A percentile compares a stretch with the other conserved stretches of the same genome.
Conservation (phyloP, 176 grass and related monocot genomes). For the Oryza longistaminata region DNA sequence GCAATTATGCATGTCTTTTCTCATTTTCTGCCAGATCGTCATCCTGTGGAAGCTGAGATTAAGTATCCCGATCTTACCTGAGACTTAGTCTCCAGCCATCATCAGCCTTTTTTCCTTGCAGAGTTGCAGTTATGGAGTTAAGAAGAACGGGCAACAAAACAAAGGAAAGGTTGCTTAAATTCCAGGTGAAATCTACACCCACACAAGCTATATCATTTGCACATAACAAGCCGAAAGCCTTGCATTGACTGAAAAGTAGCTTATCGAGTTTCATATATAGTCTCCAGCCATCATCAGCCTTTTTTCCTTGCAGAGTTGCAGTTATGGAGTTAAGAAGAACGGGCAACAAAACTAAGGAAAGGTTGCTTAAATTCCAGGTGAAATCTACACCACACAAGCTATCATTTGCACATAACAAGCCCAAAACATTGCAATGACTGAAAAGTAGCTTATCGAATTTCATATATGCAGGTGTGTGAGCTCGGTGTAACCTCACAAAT, state of each 20-base stretch:
- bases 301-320: background rate
- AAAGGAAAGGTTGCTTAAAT: background rate
- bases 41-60: background rate
- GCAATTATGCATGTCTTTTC: background rate
- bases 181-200: background rate
- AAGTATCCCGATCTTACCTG: conserved; percentile 1
- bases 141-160: background rate
- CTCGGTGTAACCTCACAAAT: background rate
- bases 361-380: background rate
- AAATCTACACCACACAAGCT: background rate
- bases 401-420: background rate
- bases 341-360: background rate
- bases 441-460: background rate
- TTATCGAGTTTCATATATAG: no score
- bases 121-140: background rate
- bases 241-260: no score
- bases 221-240: no score
- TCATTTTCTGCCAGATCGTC: background rate
- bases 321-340: background rate
- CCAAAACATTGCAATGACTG: conserved; percentile 1
- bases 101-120: background rate
- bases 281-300: background rate
- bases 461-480: background rate
- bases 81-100: background rate
- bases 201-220: background rate